Base-by-base conservation (phyloP, 257 asterid species). In the Dorcoceras hygrometricum region DNA sequence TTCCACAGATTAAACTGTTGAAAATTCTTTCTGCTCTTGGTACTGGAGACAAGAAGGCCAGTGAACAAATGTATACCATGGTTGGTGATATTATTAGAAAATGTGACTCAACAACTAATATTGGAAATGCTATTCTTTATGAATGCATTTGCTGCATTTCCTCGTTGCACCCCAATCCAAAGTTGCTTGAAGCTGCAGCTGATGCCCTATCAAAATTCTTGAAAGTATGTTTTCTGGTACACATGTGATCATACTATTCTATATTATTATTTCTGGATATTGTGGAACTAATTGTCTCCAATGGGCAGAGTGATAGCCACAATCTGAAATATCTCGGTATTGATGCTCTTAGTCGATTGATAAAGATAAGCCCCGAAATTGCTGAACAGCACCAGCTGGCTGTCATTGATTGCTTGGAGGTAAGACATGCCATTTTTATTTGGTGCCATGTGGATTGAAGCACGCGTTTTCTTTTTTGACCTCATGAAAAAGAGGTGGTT, bases 321-420 rank as follows among this genome's bases (percentile, higher is more conserved):
- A 94, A 94, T 77, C 88, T 94, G 74, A 94, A 87, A 78, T 94
- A 94, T 83, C 93, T 94, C 79, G 97, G 99, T 57, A 94, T 90
- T 75, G 99, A 88, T 87, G 91, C 96, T 63, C 97, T 94, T 80
- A 93, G 97, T 75, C 86, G 95, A 70, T 82, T 94, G 81, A 90
- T 94, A 84, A 94, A 83, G 87, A 81, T 87, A 77, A 90, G 87
- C 78, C 95, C 97, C 51, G 96, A 90, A 72, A 86, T 94, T 64
- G 96, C 99, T 39, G 99, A 94, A 63, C 96, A 86, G 71, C 99
- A 94, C 79, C 99, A 94, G 75, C 82, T 94, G 77, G 93, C 99
- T 58, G 99, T 94, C 63, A 94, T 94, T 60, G 97, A 94, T 74
- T 94, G 99, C 79, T 81, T 94, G 73, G 99, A 94, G 99, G 99